Percentiles rank a stretch among this genome's conserved stretches.
Evolutionary conservation across 2,329 filamentous ascomycete genomes (phyloP).

Genomic region (Neophaeococcomyces aloes): DNA sequence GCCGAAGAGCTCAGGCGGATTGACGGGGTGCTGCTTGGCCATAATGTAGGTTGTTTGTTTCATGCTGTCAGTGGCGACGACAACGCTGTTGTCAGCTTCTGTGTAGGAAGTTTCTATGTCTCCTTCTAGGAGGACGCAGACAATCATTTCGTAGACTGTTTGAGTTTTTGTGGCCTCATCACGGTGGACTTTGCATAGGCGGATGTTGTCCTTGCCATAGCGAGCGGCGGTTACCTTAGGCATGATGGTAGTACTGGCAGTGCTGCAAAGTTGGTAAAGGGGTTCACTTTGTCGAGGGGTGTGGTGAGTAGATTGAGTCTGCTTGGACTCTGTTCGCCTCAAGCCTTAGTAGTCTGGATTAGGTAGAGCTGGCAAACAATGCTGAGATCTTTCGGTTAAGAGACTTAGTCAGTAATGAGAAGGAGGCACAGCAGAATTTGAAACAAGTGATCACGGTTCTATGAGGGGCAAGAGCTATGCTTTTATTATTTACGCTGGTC

Average conservation of each 20-base stretch:
- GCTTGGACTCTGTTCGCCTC: no score
- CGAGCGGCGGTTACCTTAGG: conserved; percentile 36
- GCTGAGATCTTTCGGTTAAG: no score
- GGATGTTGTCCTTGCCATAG: conserved; percentile 81
- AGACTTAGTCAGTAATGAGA: no score
- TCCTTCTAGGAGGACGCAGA: conserved; percentile 84
- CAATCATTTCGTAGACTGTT: conserved; percentile 86
- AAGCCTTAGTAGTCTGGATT: no score
- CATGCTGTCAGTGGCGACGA: conserved; percentile 94
- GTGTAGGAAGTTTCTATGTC: conserved; percentile 90
- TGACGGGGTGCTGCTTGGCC: conserved; percentile 86
- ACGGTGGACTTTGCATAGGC: conserved; percentile 86
- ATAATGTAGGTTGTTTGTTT: conserved; percentile 96
- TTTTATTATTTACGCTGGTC: conserved; percentile 1
- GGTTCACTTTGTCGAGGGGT: no score
- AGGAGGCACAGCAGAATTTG: no score
- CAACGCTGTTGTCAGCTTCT: conserved; percentile 80
- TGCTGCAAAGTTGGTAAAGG: background rate
- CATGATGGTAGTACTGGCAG: conserved; percentile 13
- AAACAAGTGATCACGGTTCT: no score
- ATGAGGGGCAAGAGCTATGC: background rate
- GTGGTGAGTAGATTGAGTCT: no score
- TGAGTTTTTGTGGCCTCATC: conserved; percentile 67
- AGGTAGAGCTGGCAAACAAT: no score
- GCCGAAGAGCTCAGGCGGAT: conserved; percentile 85